These are phyloP conservation scores for Cercospora citrullina DNA, from an alignment of 2,329 filamentous ascomycete genomes.

Conservation along the genomic window DNA sequence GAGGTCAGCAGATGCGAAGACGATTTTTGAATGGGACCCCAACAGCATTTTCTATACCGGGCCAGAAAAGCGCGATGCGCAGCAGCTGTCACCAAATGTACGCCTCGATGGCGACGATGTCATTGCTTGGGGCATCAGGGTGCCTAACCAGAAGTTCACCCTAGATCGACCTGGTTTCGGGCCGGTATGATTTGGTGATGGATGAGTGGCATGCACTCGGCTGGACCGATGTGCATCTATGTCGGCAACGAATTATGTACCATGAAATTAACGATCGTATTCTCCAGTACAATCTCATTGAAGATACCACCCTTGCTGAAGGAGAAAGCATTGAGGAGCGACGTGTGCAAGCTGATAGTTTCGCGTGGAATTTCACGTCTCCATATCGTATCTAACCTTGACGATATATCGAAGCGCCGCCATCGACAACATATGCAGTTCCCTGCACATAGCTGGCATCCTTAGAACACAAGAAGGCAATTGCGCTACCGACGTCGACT, in stretches of 20 bases:
- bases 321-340: background rate
- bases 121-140: background rate
- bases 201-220: background rate
- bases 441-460: background rate
- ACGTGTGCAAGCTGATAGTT: background rate
- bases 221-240: background rate
- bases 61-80: background rate
- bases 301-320: background rate
- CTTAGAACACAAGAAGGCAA: background rate
- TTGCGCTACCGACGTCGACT: background rate
- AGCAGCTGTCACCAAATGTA: background rate
- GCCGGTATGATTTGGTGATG: background rate
- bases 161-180: background rate
- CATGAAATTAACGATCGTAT: background rate
- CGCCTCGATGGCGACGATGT: conserved; percentile 1
- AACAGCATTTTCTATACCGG: background rate
- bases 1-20: background rate
- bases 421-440: background rate
- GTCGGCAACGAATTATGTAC: background rate
- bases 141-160: background rate
- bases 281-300: background rate
- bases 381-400: background rate
- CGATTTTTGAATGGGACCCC: background rate
- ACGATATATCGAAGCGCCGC: background rate
- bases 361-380: background rate